Evolutionary conservation across 1,284 basidiomycete species (phyloP), one percentile per base, ranked within the genome.

Genomic region (Ustanciosporium gigantosporum): DNA sequence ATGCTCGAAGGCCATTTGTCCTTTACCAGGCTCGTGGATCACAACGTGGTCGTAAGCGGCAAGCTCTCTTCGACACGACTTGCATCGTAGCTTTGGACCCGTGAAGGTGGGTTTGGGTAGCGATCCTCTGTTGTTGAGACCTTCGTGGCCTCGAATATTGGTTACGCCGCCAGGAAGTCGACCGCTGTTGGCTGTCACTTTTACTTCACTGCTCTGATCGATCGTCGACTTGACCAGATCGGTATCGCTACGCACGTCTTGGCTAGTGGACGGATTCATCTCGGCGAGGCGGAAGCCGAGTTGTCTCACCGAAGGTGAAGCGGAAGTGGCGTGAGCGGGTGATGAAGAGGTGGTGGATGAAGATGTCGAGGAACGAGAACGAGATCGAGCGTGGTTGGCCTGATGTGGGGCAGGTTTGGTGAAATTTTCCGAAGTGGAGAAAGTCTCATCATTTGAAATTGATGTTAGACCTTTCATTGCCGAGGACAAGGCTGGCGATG

Each of bases 1-100:
- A 22, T 64, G 69, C 20, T 74, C 73, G 32, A 75, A 77, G 9
- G 72, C 69, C 50, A 68, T 36, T 36, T 74, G 66, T 2, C 75
- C 71, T 21, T 64, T 66, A 1, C 74, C 75, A 5, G 69, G 65
- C 29, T 67, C 65, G 35, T 77, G 75, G 31, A 66, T 58, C 17
- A 76, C 65, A 17, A 77, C 58, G 46, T 77, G 70, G 38, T 74
- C 67, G 5, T 56, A 31, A 17, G 60, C 52, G 6, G 71, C 73
- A 34, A 77, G 43, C 36, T 69, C 73, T 11, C 68, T 46, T 20
- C 74, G 58, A 31, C 75, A 77, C n/a, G 64, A 58, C 25, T 66
- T 67, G 41, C 75, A 77, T 8, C 74, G 52, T 36, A 73, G 37
- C 20, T 68, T 65, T 2, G 62, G 57, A 3, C 53, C 55, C 3